Percentiles rank a stretch among this genome's conserved stretches.
phyloP scores from a whole-genome alignment of 2,329 filamentous ascomycete genomes.

The Pseudogymnoascus sp. region DNA sequence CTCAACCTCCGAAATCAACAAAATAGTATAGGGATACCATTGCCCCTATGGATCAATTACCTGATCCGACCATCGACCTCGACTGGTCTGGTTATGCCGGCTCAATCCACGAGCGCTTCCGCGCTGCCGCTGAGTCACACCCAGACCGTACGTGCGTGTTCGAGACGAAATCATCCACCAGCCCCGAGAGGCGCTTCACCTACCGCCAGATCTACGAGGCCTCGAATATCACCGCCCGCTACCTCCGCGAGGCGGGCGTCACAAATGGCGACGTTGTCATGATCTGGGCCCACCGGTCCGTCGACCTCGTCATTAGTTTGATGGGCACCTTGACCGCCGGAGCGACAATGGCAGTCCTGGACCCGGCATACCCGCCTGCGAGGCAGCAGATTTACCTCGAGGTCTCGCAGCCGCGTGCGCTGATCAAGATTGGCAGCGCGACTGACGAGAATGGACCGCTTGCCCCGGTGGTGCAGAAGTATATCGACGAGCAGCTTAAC shows the following conservation, averaged over 20 bases:
- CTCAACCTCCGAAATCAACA: background rate
- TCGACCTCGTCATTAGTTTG: conserved; percentile 67
- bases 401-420: conserved; percentile 62
- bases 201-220: conserved; percentile 83
- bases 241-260: conserved; percentile 65
- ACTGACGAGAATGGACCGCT: conserved; percentile 58
- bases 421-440: conserved; percentile 67
- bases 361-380: conserved; percentile 73
- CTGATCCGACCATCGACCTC: conserved; percentile 49
- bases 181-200: conserved; percentile 60
- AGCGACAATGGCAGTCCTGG: conserved; percentile 57
- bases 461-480: conserved; percentile 48
- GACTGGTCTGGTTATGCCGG: conserved; percentile 51
- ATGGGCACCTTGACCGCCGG: conserved; percentile 59
- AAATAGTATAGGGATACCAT: conserved; percentile 2
- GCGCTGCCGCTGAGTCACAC: conserved; percentile 49
- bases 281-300: conserved; percentile 78
- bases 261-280: conserved; percentile 82
- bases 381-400: conserved; percentile 78
- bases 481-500: conserved; percentile 62
- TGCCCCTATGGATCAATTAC: conserved; percentile 25
- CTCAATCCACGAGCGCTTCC: conserved; percentile 52
- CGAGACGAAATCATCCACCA: conserved; percentile 46
- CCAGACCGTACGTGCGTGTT: conserved; percentile 59
- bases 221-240: conserved; percentile 70